Conservation (phyloP, 345 rosid species). For the Balakata baccata region DNA sequence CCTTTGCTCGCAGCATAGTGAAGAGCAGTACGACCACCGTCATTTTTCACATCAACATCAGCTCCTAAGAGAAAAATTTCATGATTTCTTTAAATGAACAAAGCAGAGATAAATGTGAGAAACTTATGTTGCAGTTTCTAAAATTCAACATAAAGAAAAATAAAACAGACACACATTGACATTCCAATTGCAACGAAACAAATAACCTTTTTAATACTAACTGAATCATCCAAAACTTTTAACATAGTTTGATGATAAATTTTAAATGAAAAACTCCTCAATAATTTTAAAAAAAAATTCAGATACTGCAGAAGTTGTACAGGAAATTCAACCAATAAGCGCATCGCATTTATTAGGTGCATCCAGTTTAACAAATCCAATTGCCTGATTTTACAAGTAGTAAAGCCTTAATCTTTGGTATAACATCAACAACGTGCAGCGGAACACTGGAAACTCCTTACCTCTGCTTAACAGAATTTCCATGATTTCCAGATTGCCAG, state of each 20-base stretch:
- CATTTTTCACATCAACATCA: slow-evolving; percentile 67
- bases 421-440: not conserved
- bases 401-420: not conserved
- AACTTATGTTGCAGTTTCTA: not conserved
- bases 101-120: not conserved
- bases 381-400: no score
- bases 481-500: slow-evolving; percentile 56
- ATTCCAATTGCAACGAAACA: not conserved
- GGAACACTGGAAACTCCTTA: not conserved
- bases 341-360: not conserved
- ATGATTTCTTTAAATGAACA: not conserved
- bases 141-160: not conserved
- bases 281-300: no score
- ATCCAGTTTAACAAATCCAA: no score
- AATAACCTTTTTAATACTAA: not conserved
- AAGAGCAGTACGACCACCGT: slow-evolving; percentile 84
- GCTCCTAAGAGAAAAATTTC: slow-evolving; percentile 46
- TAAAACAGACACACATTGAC: not conserved
- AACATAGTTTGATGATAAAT: no score
- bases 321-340: not conserved
- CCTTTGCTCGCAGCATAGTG: slow-evolving; percentile 99
- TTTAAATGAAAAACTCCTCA: no score
- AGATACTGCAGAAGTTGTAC: not conserved
- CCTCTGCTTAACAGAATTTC: slow-evolving; percentile 59
- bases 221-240: no score